Evolutionary conservation across 2,329 filamentous ascomycete genomes (phyloP), one percentile per base, ranked within the genome.

Genomic region (Pseudogymnoascus sp.): DNA sequence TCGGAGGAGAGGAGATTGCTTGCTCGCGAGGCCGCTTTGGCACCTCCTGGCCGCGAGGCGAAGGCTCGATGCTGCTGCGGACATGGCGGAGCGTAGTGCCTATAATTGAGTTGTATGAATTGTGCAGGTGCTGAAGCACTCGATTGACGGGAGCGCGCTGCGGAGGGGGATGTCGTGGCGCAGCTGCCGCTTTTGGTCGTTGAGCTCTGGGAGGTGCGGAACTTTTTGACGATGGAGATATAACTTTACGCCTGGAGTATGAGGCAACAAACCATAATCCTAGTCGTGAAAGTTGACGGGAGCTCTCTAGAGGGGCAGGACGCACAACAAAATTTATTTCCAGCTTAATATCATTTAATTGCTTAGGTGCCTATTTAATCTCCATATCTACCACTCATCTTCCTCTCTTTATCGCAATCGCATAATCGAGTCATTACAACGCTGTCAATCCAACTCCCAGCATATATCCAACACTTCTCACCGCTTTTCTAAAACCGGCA

Each of bases 61-160:
- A 33, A 73, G 62, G 64, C 67, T 64, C 60, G 70, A 69, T 59
- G 71, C 55, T 66, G 69, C 67, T 41, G 69, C 68, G 62, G 71
- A 67, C 71, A 73, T 73, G 58, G 58, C 52, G 45, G 9, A 39
- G 16, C 16, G 58, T 28, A n/a, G 12, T 41, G 2, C 14, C 28
- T 23, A 16, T 30, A 60, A 28, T 36, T 41, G 36, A 14, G 16
- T 36, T 39, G n/a, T 11, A 39, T 33, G 5, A 4, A 19, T 30
- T 52, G n/a, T 52, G 8, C 8, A 30, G 6, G 25, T 52, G 25
- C 45, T 52, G n/a, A 52, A 30, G 45, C 25, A 52, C 45, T 52
- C 25, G 25, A 52, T 52, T 52, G 45, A 52, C 25, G 25, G n/a
- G 45, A 52, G 45, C 45, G 45, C 45, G 45, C 45, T 52, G 45